Percentiles rank a stretch among this genome's conserved stretches.
Evolutionary conservation across 345 rosid species (phyloP).

Genomic region (Murraya paniculata): DNA sequence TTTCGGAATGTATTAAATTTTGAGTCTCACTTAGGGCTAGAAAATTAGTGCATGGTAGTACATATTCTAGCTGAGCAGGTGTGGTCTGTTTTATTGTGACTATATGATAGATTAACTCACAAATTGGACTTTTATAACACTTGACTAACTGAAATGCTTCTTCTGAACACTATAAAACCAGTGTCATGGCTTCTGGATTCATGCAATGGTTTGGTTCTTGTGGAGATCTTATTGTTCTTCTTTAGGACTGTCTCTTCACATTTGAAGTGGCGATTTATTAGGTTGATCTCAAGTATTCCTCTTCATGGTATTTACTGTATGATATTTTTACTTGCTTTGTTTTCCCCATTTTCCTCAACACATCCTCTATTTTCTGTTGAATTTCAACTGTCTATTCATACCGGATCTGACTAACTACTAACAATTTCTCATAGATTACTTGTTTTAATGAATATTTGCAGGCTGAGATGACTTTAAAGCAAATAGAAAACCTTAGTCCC

Average conservation of each 20-base stretch:
- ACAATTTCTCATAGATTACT: not conserved
- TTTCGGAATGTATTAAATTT: not conserved
- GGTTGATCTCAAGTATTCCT: not conserved
- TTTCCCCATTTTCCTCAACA: not conserved
- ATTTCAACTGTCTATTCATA: not conserved
- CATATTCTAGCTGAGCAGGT: not conserved
- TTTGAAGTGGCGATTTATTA: not conserved
- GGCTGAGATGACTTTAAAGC: constrained; percentile 97
- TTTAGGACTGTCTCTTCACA: not conserved
- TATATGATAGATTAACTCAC: not conserved
- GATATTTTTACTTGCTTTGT: not conserved
- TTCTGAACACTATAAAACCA: not conserved
- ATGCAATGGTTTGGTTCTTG: not conserved
- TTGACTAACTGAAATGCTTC: not conserved
- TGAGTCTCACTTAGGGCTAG: no score
- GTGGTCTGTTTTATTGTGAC: not conserved
- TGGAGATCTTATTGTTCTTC: not conserved
- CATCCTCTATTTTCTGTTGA: not conserved
- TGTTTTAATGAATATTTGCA: constrained; percentile 32
- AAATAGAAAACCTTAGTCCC: constrained; percentile 85
- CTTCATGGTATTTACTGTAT: not conserved
- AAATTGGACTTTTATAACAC: not conserved
- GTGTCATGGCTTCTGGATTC: not conserved
- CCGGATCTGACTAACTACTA: not conserved
- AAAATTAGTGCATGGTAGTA: not conserved